Evolutionary conservation across 495 filamentous ascomycete genomes (phyloP).

Genomic region (Penicillium ucsense): DNA sequence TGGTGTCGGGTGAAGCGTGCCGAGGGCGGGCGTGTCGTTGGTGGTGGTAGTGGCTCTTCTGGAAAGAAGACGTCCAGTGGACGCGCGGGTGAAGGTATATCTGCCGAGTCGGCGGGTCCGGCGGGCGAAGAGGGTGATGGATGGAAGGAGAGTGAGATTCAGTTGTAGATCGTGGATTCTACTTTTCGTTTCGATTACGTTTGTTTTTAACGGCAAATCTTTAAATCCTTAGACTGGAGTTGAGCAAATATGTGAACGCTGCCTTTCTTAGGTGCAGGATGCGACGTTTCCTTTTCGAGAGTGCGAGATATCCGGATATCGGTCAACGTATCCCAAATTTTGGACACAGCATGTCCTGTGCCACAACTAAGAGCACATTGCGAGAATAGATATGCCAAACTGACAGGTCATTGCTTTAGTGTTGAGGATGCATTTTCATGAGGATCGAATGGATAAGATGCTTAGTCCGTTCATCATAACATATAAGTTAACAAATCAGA

Average conservation of each 20-base stretch:
- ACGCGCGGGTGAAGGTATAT: slow-evolving; percentile 34
- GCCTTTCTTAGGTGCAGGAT: too few species aligned
- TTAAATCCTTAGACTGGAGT: background rate
- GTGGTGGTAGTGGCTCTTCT: slow-evolving; percentile 26
- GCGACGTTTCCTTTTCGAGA: too few species aligned
- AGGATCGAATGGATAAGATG: slow-evolving; percentile 7
- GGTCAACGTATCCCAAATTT: too few species aligned
- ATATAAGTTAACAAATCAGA: slow-evolving; percentile 21
- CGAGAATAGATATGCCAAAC: too few species aligned
- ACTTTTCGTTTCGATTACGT: background rate
- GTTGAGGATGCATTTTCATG: background rate
- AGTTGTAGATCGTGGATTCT: slow-evolving; percentile 15
- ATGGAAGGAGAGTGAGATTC: slow-evolving; percentile 46
- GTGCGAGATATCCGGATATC: too few species aligned
- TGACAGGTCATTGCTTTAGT: too few species aligned
- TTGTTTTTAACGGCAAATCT: slow-evolving; percentile 2
- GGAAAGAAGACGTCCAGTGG: slow-evolving; percentile 17
- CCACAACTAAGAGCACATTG: too few species aligned
- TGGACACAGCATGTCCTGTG: too few species aligned
- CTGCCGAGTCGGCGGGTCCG: slow-evolving; percentile 28
- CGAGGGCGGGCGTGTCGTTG: slow-evolving; percentile 62
- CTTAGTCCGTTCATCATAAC: slow-evolving; percentile 20
- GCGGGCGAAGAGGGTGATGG: slow-evolving; percentile 31
- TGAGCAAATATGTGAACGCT: too few species aligned
- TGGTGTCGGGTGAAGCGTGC: slow-evolving; percentile 89